A percentile compares a stretch with the other conserved stretches of the same genome.
These are phyloP conservation scores for Neoboletus magnificus DNA, from an alignment of 768 basidiomycete genomes.

Conservation along the genomic window DNA sequence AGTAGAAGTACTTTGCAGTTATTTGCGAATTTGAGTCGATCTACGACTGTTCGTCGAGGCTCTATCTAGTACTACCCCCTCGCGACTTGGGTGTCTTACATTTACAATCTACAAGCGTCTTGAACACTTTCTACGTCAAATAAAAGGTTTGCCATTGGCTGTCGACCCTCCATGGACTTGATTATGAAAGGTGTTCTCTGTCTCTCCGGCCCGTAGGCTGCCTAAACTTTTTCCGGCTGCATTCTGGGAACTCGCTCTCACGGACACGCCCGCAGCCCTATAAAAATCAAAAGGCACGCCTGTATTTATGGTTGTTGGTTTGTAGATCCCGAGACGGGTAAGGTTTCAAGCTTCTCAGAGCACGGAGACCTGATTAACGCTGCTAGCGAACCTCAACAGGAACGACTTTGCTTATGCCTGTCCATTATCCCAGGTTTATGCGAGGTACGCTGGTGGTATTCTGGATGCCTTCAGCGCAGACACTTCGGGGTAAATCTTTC, in stretches of 20 bases:
- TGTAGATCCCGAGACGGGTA: not conserved
- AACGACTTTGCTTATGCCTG: not conserved
- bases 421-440: not conserved
- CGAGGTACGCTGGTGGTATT: not conserved
- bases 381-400: not conserved
- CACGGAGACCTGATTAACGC: not conserved
- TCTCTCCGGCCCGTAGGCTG: not conserved
- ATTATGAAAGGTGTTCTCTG: not conserved
- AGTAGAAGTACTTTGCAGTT: not conserved
- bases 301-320: no score
- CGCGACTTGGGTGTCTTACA: no score
- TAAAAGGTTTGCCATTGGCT: not conserved
- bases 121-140: not conserved
- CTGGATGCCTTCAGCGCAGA: not conserved
- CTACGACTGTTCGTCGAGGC: no score
- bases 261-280: not conserved
- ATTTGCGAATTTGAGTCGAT: no score
- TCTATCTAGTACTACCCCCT: no score
- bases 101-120: not conserved
- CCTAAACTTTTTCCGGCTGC: not conserved
- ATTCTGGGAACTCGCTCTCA: not conserved
- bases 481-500: not conserved
- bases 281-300: not conserved
- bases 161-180: not conserved
- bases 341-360: not conserved